Conservation (phyloP, 257 asterid species). For the Paulownia fortunei region DNA sequence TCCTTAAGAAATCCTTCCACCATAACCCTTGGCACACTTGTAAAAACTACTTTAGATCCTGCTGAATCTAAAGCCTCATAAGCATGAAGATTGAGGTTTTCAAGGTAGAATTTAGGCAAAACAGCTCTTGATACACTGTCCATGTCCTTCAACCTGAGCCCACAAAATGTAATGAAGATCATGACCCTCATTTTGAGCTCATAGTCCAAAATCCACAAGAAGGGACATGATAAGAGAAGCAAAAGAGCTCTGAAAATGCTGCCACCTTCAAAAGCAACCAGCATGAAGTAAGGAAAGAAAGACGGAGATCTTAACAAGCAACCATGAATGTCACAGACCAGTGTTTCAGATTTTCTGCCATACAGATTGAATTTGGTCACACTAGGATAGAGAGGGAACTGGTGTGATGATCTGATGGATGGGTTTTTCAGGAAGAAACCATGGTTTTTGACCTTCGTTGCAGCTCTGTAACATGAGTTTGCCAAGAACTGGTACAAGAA, state of each 20-base stretch:
- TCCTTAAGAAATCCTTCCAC: constrained; percentile 80
- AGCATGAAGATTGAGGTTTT: constrained; percentile 56
- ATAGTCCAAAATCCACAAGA: constrained; percentile 45
- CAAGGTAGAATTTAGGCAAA: constrained; percentile 83
- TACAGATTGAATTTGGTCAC: constrained; percentile 45
- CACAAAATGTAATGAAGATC: constrained; percentile 86
- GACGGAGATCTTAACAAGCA: constrained; percentile 57
- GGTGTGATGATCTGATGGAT: constrained; percentile 37
- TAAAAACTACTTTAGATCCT: constrained; percentile 53
- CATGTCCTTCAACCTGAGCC: constrained; percentile 59
- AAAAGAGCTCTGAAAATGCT: constrained; percentile 70
- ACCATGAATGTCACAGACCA: constrained; percentile 67
- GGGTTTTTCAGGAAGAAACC: constrained; percentile 42
- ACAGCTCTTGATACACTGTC: constrained; percentile 74
- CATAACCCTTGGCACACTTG: constrained; percentile 80
- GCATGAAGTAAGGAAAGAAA: constrained; percentile 92
- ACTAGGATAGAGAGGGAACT: constrained; percentile 41
- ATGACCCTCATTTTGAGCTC: constrained; percentile 61
- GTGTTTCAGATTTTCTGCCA: constrained; percentile 47
- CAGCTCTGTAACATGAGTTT: constrained; percentile 68
- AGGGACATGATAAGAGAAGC: constrained; percentile 65
- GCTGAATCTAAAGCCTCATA: constrained; percentile 56
- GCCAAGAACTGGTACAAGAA: constrained; percentile 68
- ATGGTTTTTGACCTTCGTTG: constrained; percentile 58
- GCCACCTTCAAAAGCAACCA: constrained; percentile 93